These are phyloP conservation scores for Coemansia sp. DNA, from an alignment of 192 early-diverging fungal genomes.

Conservation along the genomic window DNA sequence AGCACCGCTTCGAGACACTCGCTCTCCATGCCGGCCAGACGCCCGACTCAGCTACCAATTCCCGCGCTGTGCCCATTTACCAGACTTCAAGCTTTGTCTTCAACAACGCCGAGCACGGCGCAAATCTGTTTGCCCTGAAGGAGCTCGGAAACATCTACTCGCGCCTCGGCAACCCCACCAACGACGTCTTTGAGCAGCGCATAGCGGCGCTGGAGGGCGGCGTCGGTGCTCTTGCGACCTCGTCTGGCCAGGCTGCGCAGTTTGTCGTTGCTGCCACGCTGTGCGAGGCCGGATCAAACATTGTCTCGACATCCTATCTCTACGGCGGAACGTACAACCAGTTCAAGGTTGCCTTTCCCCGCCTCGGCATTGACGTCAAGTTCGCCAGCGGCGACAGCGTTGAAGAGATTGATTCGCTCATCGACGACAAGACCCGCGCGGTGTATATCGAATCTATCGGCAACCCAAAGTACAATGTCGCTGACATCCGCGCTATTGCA, in stretches of 20 bases:
- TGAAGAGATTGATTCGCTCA: conserved; percentile 70
- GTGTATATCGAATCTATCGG: conserved; percentile 90
- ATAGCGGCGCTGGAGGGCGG: conserved; percentile 91
- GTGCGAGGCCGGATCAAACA: conserved; percentile 82
- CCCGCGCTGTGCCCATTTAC: conserved; percentile 92
- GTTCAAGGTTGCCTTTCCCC: conserved; percentile 81
- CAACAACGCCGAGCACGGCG: conserved; percentile 76
- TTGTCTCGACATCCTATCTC: conserved; percentile 76
- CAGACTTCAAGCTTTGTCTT: conserved; percentile 85
- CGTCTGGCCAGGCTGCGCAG: conserved; percentile 83
- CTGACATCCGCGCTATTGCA: conserved; percentile 82
- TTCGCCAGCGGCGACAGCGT: conserved; percentile 75
- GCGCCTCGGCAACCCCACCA: conserved; percentile 80
- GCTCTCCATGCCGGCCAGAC: conserved; percentile 87
- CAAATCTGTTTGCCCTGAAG: conserved; percentile 74
- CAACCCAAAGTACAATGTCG: conserved; percentile 87
- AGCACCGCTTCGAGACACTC: conserved; percentile 79
- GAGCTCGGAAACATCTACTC: conserved; percentile 85
- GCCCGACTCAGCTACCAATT: conserved; percentile 63
- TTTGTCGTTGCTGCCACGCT: conserved; percentile 79
- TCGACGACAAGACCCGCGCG: conserved; percentile 89
- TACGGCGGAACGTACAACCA: conserved; percentile 80
- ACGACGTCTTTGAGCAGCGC: conserved; percentile 87
- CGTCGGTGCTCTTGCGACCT: conserved; percentile 66
- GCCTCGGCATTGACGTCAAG: conserved; percentile 78